Evolutionary conservation across 176 grass and related monocot species (phyloP), one percentile per base, ranked within the genome.

Genomic region (Avena sativa): DNA sequence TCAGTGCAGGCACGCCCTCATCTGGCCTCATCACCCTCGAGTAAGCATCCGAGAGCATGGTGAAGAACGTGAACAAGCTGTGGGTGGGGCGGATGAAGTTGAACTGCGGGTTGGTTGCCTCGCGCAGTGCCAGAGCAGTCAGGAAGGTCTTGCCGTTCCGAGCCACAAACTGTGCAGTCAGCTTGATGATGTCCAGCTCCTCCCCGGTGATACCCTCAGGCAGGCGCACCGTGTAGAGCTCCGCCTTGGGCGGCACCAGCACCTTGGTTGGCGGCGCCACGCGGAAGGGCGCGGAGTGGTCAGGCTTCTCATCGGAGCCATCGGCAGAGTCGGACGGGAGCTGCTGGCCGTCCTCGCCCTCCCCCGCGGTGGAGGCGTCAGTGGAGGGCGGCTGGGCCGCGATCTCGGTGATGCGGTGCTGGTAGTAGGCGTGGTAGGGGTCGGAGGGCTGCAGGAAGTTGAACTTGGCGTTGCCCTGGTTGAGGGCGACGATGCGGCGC

Each of bases 51-150:
- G 94, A 88, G 32, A 99, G 90, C 9, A 89, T 76, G 0, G 94
- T 96, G 63, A 99, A 99, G 92, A 96, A 99, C 1, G 94, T 92
- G 86, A 94, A 99, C 97, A 99, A 89, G 87, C 94, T 99, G 85
- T 99, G 94, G 0, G 94, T 96, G 7, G 97, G 97, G 9, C 90
- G 86, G 79, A 99, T 90, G 89, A 99, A 99, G 76, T 99, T 91
- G 83, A 99, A 99, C 87, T 94, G 97, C 7, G 88, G 78, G 12
- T 92, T 91, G 40, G 55, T 96, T 58, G 66, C 84, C 72, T 94
- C 97, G 0, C 97, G 89, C 60, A 67, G 83, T 0, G 92, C 90
- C 2, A 99, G 73, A 76, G 65, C 90, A 12, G 89, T 88, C 62
- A 96, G 64, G 81, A 99, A 99, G 81, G 10, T 89, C 83, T 99